These are phyloP conservation scores for Jaapia argillacea DNA, from an alignment of 768 basidiomycete species.

Conservation along the genomic window DNA sequence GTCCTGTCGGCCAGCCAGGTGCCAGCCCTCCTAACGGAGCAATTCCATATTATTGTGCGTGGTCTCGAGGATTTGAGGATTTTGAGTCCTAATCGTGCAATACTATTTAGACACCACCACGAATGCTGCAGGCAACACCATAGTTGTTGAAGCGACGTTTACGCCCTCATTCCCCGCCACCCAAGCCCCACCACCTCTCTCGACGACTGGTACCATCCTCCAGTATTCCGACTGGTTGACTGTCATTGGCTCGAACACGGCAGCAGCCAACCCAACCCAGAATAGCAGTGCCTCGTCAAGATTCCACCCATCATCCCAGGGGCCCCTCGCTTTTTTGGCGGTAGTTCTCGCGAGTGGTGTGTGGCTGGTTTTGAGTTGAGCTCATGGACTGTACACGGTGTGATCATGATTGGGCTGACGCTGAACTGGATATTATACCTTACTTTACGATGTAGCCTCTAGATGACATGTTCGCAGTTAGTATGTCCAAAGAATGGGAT, in stretches of 20 bases:
- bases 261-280: constrained; percentile 3
- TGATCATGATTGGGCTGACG: background rate
- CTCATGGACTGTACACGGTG: background rate
- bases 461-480: too few species aligned
- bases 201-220: constrained; percentile 20
- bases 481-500: too few species aligned
- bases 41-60: background rate
- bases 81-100: constrained; percentile 13
- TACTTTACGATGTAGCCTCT: background rate
- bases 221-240: constrained; percentile 19
- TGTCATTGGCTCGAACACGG: constrained; percentile 18
- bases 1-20: constrained; percentile 49
- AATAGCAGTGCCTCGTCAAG: background rate
- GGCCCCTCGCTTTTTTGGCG: background rate
- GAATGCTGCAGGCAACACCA: constrained; percentile 18
- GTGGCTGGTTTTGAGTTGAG: background rate
- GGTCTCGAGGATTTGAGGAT: background rate
- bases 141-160: constrained; percentile 18
- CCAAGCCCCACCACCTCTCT: constrained; percentile 6
- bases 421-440: background rate
- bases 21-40: constrained; percentile 13
- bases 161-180: constrained; percentile 21
- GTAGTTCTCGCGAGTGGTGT: background rate
- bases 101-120: constrained; percentile 24
- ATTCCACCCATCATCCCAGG: background rate